A percentile compares a stretch with the other conserved stretches of the same genome.
These are phyloP conservation scores for Hondaea fermentalgiana DNA, from an alignment of 108 stramenopile genomes.

Conservation along the genomic window DNA sequence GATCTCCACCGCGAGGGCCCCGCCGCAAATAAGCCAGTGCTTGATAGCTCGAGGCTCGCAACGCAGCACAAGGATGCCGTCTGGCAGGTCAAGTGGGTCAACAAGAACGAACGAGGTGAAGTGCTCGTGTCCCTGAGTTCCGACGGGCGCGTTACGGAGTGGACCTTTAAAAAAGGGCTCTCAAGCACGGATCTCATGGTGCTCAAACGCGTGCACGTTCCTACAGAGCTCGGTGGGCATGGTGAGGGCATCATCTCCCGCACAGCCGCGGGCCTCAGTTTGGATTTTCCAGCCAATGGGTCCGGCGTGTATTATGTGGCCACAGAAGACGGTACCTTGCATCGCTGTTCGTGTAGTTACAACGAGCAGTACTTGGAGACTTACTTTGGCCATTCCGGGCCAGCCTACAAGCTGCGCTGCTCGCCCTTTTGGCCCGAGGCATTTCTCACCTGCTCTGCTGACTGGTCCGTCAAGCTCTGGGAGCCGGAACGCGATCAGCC, in stretches of 20 bases:
- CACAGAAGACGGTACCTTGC: constrained; percentile 52
- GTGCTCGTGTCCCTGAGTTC: constrained; percentile 46
- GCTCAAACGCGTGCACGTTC: constrained; percentile 30
- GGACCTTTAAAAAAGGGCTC: constrained; percentile 54
- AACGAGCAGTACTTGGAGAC: constrained; percentile 56
- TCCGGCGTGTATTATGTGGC: constrained; percentile 41
- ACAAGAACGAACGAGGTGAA: constrained; percentile 43
- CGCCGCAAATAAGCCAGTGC: constrained; percentile 24
- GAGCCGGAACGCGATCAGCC: not conserved
- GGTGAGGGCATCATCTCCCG: constrained; percentile 45
- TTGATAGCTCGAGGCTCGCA: constrained; percentile 24
- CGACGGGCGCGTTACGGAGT: constrained; percentile 54
- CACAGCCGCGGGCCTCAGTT: constrained; percentile 39
- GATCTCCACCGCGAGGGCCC: constrained; percentile 25
- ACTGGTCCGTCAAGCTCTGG: constrained; percentile 51
- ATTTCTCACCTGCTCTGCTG: constrained; percentile 48
- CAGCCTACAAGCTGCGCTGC: constrained; percentile 49
- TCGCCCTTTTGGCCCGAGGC: constrained; percentile 37
- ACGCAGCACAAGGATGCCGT: constrained; percentile 52
- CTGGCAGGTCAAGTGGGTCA: constrained; percentile 55
- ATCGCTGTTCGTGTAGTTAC: constrained; percentile 50
- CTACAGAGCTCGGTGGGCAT: not conserved
- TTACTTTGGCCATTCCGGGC: constrained; percentile 43
- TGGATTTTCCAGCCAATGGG: constrained; percentile 47
- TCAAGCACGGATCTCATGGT: constrained; percentile 45